These are phyloP conservation scores for Aspergillus terreus DNA, from an alignment of 2,329 filamentous ascomycete genomes.

Conservation along the genomic window DNA sequence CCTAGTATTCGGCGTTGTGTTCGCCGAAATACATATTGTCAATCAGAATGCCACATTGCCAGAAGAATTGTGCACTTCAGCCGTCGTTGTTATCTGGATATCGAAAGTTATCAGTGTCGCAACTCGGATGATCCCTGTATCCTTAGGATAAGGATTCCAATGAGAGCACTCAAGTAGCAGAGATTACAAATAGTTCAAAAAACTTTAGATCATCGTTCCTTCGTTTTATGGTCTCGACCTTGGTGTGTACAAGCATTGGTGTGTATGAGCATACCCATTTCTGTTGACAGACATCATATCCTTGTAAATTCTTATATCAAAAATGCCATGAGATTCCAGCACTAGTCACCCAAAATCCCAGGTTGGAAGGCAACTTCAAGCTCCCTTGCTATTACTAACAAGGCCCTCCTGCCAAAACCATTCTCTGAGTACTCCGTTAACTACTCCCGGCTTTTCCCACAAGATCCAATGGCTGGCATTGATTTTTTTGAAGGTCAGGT, in stretches of 20 bases:
- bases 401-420: too few relatives aligned
- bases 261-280: neutral
- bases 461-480: too few relatives aligned
- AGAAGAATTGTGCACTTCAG: neutral
- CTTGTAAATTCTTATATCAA: too few relatives aligned
- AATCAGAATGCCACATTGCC: neutral
- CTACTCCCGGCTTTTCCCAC: too few relatives aligned
- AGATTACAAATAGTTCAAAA: neutral
- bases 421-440: too few relatives aligned
- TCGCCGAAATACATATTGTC: too few relatives aligned
- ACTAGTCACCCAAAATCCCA: too few relatives aligned
- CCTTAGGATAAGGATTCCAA: neutral
- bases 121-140: neutral
- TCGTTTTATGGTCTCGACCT: neutral
- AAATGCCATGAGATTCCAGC: too few relatives aligned
- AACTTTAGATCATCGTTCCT: neutral
- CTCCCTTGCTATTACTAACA: too few relatives aligned
- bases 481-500: too few relatives aligned
- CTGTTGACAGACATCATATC: neutral
- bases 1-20: too few relatives aligned
- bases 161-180: neutral
- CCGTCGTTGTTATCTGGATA: neutral
- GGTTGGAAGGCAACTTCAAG: too few relatives aligned
- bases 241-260: neutral
- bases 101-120: neutral